Evolutionary conservation across 768 basidiomycete genomes (phyloP), one percentile per base, ranked within the genome.

Genomic region (Calocera cornea): DNA sequence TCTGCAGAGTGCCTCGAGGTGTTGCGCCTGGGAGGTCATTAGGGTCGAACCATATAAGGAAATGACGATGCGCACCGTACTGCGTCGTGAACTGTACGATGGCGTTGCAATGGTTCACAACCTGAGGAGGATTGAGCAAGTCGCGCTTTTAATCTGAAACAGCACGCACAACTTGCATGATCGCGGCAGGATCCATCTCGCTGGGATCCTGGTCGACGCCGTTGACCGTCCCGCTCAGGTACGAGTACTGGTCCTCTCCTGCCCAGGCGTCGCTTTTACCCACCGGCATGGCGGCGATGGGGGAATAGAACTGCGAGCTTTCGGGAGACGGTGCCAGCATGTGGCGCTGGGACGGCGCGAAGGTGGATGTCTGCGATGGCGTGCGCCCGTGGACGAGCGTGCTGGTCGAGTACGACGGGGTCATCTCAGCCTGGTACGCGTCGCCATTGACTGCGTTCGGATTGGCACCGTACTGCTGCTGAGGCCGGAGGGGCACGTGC

Each of bases 41-140:
- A 22, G 60, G 10, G 24, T 24, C 16, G 19, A 19, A 47, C 44
- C 44, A 47, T 47, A 47, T 47, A 47, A 47, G 33, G 38, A n/a
- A 64, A 41, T 19, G 19, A 14, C 19, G 44, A 69, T 22, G 76
- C 81, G 67, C 68, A 89, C 88, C 85, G 75, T 87, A 90, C 71
- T 81, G 84, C 64, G 77, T 81, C 11, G 89, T 87, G 73, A 90
- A 91, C 14, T 78, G 66, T 72, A 86, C 86, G 64, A 91, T 71
- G 41, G 80, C 77, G 41, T 77, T 78, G 68, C 89, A 91, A 71
- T 86, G 85, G 68, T 83, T 79, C 66, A 83, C 74, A 54, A 88
- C 84, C 86, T 87, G 71, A 33, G 67, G n/a, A 19, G 19, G 3
- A 17, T 17, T 47, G 44, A 47, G 44, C 44, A 47, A 24, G 16